Percentiles rank a stretch among this genome's conserved stretches.
These are phyloP conservation scores for Silene noctiflora DNA, from an alignment of 179 eudicot species.

Conservation along the genomic window DNA sequence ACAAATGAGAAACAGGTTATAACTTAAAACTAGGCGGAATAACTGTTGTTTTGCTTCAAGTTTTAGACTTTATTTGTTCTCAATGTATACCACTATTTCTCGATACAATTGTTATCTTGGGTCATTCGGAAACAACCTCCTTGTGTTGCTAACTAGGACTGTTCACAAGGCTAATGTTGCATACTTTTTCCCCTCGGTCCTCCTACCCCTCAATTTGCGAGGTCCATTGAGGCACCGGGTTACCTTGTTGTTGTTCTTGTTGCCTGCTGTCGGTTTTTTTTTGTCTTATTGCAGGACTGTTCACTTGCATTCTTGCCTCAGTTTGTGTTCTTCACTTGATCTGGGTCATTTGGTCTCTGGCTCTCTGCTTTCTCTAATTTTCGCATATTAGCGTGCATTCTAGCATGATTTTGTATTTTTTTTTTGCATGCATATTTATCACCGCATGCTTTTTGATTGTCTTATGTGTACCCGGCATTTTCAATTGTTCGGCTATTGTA, in stretches of 20 bases:
- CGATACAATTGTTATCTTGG: too few species aligned
- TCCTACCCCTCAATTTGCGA: too few species aligned
- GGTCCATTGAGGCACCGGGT: too few species aligned
- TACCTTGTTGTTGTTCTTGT: too few species aligned
- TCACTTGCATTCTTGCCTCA: neutral
- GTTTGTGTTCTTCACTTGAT: neutral
- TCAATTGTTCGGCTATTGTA: neutral
- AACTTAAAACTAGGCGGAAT: constrained; percentile 18
- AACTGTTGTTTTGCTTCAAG: neutral
- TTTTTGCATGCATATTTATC: neutral
- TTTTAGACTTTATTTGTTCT: neutral
- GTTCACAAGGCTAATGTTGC: too few species aligned
- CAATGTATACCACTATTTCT: neutral
- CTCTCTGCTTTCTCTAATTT: neutral
- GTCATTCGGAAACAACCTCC: too few species aligned
- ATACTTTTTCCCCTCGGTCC: too few species aligned
- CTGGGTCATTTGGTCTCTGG: too few species aligned
- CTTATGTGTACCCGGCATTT: neutral
- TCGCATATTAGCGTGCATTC: too few species aligned
- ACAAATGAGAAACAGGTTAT: constrained; percentile 63
- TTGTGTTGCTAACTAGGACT: too few species aligned
- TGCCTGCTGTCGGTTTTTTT: neutral
- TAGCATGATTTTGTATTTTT: neutral
- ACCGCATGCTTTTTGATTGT: neutral
- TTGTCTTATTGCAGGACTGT: neutral